A percentile compares a stretch with the other conserved stretches of the same genome.
These are phyloP conservation scores for Phytophthora quininea DNA, from an alignment of 352 stramenopile species.

Conservation along the genomic window DNA sequence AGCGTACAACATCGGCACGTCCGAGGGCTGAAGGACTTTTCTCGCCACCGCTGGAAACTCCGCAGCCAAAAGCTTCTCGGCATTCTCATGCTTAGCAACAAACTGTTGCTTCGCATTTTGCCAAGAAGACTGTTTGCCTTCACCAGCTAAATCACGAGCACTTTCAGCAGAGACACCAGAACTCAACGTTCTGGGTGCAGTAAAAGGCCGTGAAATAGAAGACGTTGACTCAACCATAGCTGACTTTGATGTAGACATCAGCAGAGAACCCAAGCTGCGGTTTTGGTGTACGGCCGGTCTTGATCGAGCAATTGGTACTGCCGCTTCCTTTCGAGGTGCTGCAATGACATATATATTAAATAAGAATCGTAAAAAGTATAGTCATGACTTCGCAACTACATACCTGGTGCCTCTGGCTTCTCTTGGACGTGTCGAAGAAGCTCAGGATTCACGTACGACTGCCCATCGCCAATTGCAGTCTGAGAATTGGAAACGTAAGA, in stretches of 20 bases:
- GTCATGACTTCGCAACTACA: neutral
- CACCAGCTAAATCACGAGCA: conserved; percentile 22
- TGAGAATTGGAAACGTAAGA: conserved; percentile 20
- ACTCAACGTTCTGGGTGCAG: conserved; percentile 32
- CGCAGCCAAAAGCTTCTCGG: conserved; percentile 27
- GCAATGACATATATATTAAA: neutral
- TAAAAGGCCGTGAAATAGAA: conserved; percentile 72
- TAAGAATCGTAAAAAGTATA: too few species aligned
- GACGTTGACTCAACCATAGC: conserved; percentile 70
- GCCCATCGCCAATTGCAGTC: conserved; percentile 73
- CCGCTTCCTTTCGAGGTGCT: conserved; percentile 15
- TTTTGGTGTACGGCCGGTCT: conserved; percentile 38
- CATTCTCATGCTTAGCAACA: conserved; percentile 17
- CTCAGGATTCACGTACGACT: conserved; percentile 82
- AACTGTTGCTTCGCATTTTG: conserved; percentile 41
- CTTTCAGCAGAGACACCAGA: conserved; percentile 10
- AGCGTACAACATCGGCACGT: conserved; percentile 61
- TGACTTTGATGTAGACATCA: conserved; percentile 58
- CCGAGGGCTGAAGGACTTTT: conserved; percentile 49
- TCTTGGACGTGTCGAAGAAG: conserved; percentile 45
- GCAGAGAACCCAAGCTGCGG: conserved; percentile 52
- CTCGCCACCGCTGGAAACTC: conserved; percentile 62
- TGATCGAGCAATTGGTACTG: conserved; percentile 4
- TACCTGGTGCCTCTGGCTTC: conserved; percentile 25
- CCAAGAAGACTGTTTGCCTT: conserved; percentile 40